Evolutionary conservation across 2,329 filamentous ascomycete genomes (phyloP), one percentile per base, ranked within the genome.

Genomic region (Colletotrichum scovillei): DNA sequence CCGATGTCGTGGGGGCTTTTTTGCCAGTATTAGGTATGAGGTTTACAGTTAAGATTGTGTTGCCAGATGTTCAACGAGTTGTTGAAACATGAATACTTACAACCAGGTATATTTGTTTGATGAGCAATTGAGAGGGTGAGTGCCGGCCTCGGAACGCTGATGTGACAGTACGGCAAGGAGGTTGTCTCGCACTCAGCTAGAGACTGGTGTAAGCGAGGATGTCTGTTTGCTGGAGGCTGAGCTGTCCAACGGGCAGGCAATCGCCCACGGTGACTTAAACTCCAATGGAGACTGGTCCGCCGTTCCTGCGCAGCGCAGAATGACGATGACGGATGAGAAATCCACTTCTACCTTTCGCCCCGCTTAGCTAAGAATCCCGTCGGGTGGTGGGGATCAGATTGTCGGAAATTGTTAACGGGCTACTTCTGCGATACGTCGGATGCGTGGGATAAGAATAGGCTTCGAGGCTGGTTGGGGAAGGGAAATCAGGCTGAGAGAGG

Each of bases 301-400:
- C 19, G 42, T 22, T 3, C 16, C 11, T 14, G 24, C 30, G n/a
- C 42, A 8, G 38, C 22, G 46, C 46, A 26, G 53, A 30, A 56
- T 64, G 30, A 62, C 56, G 35, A 73, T 73, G 67, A 73, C 56
- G 67, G 53, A 73, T 73, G 62, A 70, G 42, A 66, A 53, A 66
- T 70, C 55, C 53, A 65, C 49, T 28, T 42, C 42, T 14, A 46
- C 38, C 14, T 42, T 16, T 19, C 16, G 38, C 59, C 26, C 65
- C 55, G 71, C 71, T 73, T 69, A 62, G 30, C 60, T 73, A 58
- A 73, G 66, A 56, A 35, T 46, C 19, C 14, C 14, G 5, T 28
- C n/a, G 16, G 55, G n/a, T 56, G 55, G 70, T 49, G 55, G 67
- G 26, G 69, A 58, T 35, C 11, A 46, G 22, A 65, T 70, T 49